Percentiles rank a stretch among this genome's conserved stretches.
Evolutionary conservation across 495 filamentous ascomycete genomes (phyloP).

Genomic region (Pseudomonodictys pantanalensis): DNA sequence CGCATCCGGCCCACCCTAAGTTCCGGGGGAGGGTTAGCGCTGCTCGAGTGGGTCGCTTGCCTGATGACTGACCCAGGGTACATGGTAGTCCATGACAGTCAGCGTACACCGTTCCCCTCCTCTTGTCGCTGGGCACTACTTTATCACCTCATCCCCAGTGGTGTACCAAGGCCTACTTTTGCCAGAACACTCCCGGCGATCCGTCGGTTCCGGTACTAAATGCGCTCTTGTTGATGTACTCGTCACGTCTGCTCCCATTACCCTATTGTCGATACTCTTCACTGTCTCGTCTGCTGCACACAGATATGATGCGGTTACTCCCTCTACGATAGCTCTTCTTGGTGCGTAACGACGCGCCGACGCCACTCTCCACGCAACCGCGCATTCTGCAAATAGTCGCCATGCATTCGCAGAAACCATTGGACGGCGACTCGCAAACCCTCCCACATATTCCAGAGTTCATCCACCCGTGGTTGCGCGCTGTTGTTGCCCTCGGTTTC

Average conservation of each 20-base stretch:
- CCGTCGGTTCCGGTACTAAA: background rate
- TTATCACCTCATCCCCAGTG: slow-evolving; percentile 4
- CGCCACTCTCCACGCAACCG: background rate
- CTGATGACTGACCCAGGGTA: background rate
- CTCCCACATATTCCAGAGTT: slow-evolving; percentile 15
- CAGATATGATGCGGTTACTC: background rate
- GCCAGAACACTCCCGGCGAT: background rate
- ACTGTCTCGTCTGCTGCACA: background rate
- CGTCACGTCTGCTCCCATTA: background rate
- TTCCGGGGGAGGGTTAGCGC: background rate
- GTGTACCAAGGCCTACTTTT: background rate
- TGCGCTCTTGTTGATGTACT: background rate
- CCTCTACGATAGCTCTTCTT: background rate
- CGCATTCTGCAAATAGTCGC: background rate
- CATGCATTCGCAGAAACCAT: slow-evolving; percentile 1
- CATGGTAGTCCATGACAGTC: background rate
- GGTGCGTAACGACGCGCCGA: background rate
- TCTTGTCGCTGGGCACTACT: slow-evolving; percentile 1
- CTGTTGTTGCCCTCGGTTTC: slow-evolving; percentile 35
- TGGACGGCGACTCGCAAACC: slow-evolving; percentile 13
- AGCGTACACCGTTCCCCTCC: background rate
- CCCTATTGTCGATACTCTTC: background rate
- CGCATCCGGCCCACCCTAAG: background rate
- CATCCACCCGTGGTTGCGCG: slow-evolving; percentile 34
- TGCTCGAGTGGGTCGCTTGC: background rate